Conservation (phyloP, 495 filamentous ascomycete species). For the Aspergillus ostianus region DNA sequence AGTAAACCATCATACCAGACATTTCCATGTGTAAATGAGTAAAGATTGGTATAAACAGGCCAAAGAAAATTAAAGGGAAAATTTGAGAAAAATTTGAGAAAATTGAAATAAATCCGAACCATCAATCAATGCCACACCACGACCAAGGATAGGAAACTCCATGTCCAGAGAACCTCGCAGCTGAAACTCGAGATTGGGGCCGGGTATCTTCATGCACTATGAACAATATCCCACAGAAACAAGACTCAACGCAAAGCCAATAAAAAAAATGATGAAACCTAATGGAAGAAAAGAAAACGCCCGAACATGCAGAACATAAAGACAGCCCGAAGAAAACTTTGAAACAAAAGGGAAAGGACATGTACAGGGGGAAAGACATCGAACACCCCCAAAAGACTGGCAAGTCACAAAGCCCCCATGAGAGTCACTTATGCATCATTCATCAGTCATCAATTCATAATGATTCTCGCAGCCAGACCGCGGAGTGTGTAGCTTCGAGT, state of each 20-base stretch:
- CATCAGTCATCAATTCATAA: constrained; percentile 47
- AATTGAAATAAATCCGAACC: neutral
- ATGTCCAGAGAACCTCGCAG: constrained; percentile 35
- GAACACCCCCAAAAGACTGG: constrained; percentile 22
- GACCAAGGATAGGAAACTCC: constrained; percentile 26
- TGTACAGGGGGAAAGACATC: neutral
- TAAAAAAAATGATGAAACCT: constrained; percentile 19
- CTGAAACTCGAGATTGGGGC: constrained; percentile 37
- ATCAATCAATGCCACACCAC: constrained; percentile 27
- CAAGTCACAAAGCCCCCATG: constrained; percentile 22
- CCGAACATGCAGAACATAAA: constrained; percentile 34
- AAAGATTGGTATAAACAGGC: constrained; percentile 10
- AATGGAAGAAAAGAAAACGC: constrained; percentile 31
- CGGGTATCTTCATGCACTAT: constrained; percentile 44
- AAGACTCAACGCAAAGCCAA: constrained; percentile 14
- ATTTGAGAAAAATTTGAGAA: no score
- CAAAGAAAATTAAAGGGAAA: neutral
- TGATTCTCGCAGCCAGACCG: constrained; percentile 18
- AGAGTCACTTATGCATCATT: constrained; percentile 37
- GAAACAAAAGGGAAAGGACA: constrained; percentile 19
- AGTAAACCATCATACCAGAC: neutral
- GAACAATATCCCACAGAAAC: constrained; percentile 24
- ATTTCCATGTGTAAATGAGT: constrained; percentile 2
- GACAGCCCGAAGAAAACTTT: constrained; percentile 6
- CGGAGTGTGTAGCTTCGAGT: constrained; percentile 14